Percentiles rank a stretch among this genome's conserved stretches.
Evolutionary conservation across 129 eudicot species (phyloP).

Genomic region (Heracleum sosnowskyi): DNA sequence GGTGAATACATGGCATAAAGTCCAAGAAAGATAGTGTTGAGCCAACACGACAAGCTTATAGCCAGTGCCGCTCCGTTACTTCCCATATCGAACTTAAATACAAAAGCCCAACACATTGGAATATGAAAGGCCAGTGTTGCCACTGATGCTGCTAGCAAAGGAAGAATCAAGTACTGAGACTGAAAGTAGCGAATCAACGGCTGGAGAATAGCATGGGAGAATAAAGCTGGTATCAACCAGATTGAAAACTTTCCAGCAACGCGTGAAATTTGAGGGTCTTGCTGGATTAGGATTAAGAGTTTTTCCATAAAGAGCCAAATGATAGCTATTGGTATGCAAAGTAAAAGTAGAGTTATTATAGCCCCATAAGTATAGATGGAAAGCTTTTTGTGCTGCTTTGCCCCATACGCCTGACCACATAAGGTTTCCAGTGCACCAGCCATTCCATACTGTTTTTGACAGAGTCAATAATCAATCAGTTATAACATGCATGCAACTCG

Average conservation of each 20-base stretch:
- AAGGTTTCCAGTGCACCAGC: conserved; percentile 15
- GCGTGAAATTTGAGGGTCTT: conserved; percentile 30
- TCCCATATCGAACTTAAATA: conserved; percentile 26
- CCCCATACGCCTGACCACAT: conserved; percentile 19
- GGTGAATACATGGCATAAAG: conserved; percentile 22
- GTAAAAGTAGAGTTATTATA: conserved; percentile 16
- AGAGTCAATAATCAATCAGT: not conserved
- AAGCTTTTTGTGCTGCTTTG: conserved; percentile 18
- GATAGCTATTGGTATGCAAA: conserved; percentile 25
- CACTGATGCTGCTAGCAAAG: conserved; percentile 27
- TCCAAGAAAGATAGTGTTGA: conserved; percentile 21
- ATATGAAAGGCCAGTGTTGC: conserved; percentile 20
- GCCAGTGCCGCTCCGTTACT: conserved; percentile 35
- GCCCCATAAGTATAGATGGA: conserved; percentile 25
- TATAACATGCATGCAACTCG: not conserved
- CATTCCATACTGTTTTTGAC: conserved; percentile 12
- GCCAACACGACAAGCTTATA: conserved; percentile 22
- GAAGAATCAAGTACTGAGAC: conserved; percentile 28
- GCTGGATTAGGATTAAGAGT: conserved; percentile 24
- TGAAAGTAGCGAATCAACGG: conserved; percentile 28
- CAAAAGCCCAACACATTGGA: conserved; percentile 26
- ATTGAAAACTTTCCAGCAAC: conserved; percentile 27
- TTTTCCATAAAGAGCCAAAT: conserved; percentile 28
- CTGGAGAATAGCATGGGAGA: conserved; percentile 29
- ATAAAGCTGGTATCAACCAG: conserved; percentile 25